These are phyloP conservation scores for Rhizopogon roseolus DNA, from an alignment of 768 basidiomycete species.

Conservation along the genomic window DNA sequence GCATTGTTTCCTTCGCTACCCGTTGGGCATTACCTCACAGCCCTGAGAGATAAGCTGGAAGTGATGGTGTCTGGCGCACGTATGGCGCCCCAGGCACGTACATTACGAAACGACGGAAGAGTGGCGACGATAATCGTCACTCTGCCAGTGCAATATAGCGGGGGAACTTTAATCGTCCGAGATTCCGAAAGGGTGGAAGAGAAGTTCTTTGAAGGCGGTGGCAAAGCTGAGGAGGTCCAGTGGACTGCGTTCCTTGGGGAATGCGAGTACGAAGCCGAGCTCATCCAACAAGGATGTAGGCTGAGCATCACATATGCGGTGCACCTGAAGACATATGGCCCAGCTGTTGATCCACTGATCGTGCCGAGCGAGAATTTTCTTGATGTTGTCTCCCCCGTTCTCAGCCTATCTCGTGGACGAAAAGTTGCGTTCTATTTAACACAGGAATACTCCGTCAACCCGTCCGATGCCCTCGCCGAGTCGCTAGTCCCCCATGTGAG, in stretches of 20 bases:
- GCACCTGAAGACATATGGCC: slow-evolving; percentile 63
- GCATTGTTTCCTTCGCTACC: slow-evolving; percentile 71
- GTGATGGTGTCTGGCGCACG: slow-evolving; percentile 57
- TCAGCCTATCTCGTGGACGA: slow-evolving; percentile 68
- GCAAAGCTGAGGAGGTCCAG: slow-evolving; percentile 64
- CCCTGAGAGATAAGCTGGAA: slow-evolving; percentile 65
- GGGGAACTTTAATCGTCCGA: slow-evolving; percentile 59
- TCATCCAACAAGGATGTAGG: slow-evolving; percentile 65
- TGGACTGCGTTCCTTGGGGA: slow-evolving; percentile 76
- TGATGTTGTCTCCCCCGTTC: slow-evolving; percentile 63
- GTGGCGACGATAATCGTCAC: slow-evolving; percentile 71
- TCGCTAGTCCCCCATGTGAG: slow-evolving; percentile 66
- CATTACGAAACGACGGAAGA: slow-evolving; percentile 57
- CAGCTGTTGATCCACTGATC: slow-evolving; percentile 60
- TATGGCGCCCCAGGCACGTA: slow-evolving; percentile 49
- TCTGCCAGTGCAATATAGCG: slow-evolving; percentile 69
- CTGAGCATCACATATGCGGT: slow-evolving; percentile 70
- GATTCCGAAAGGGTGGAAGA: slow-evolving; percentile 54
- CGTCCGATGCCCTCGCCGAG: slow-evolving; percentile 65
- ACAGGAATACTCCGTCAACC: slow-evolving; percentile 66
- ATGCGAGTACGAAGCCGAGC: slow-evolving; percentile 71
- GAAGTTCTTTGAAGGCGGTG: slow-evolving; percentile 55
- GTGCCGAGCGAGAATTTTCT: slow-evolving; percentile 71
- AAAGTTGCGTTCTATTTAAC: slow-evolving; percentile 70
- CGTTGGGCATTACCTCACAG: slow-evolving; percentile 64